phyloP scores from a whole-genome alignment of 768 basidiomycete genomes.

The Mycena galericulata region DNA sequence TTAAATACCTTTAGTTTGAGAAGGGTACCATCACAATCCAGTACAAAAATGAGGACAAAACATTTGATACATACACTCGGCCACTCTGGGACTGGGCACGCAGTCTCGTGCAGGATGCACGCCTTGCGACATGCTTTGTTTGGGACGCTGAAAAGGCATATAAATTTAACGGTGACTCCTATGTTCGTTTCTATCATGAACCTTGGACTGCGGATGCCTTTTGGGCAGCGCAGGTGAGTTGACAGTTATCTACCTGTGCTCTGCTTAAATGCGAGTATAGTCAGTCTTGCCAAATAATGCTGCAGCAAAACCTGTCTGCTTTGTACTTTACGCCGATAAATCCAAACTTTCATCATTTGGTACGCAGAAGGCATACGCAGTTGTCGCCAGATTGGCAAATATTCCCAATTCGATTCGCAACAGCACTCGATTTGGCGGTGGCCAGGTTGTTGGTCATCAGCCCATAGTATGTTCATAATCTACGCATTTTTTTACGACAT shows the following conservation, averaged over 20 bases:
- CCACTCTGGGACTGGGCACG: slow-evolving; percentile 44
- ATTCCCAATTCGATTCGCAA: slow-evolving; percentile 31
- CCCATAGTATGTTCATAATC: slow-evolving; percentile 22
- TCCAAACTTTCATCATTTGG: slow-evolving; percentile 35
- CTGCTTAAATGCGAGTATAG: not conserved
- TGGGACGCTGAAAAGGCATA: slow-evolving; percentile 47
- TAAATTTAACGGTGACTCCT: slow-evolving; percentile 42
- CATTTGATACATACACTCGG: slow-evolving; percentile 33
- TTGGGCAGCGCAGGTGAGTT: slow-evolving; percentile 52
- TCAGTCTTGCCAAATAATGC: not conserved
- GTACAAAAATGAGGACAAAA: slow-evolving; percentile 26
- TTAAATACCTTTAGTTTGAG: not conserved
- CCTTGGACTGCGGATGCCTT: slow-evolving; percentile 54
- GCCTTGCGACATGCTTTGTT: slow-evolving; percentile 36
- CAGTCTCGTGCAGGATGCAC: slow-evolving; percentile 37
- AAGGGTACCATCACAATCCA: slow-evolving; percentile 27
- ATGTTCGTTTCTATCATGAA: slow-evolving; percentile 46
- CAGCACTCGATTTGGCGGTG: slow-evolving; percentile 28
- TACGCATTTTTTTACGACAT: not conserved
- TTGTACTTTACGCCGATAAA: slow-evolving; percentile 38
- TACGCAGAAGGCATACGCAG: slow-evolving; percentile 31
- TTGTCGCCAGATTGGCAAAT: slow-evolving; percentile 31
- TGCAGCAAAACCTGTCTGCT: slow-evolving; percentile 24
- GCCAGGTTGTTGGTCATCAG: slow-evolving; percentile 36
- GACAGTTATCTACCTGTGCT: not conserved